Conservation (phyloP, 1,139 yeast genomes). For the Yamadazyma aaseri region DNA sequence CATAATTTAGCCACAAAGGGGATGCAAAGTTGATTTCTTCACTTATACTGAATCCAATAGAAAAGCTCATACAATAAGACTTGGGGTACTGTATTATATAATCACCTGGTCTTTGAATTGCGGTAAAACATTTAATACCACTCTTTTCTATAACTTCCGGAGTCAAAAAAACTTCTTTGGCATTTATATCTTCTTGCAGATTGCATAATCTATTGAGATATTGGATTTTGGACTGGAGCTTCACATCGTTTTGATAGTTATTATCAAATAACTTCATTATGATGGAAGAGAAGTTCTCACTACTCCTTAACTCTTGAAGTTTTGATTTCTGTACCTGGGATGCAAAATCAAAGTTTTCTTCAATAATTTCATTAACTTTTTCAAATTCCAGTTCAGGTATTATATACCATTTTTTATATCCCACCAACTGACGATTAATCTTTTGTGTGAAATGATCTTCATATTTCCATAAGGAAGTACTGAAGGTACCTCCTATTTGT, state of each 20-base stretch:
- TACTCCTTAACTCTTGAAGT: constrained; percentile 38
- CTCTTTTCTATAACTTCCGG: constrained; percentile 46
- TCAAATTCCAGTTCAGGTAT: constrained; percentile 68
- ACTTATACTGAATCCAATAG: constrained; percentile 54
- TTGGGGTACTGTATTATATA: constrained; percentile 57
- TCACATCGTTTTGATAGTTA: too few species aligned
- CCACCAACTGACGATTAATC: constrained; percentile 72
- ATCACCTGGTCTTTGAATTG: constrained; percentile 61
- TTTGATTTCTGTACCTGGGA: neutral
- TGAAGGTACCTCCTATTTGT: constrained; percentile 61
- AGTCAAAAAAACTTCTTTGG: constrained; percentile 31
- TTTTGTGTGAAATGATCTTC: constrained; percentile 76
- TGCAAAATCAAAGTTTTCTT: neutral
- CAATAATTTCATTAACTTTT: constrained; percentile 48
- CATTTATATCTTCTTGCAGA: too few species aligned
- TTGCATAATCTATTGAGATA: neutral
- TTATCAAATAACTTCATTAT: too few species aligned
- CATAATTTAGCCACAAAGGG: constrained; percentile 53
- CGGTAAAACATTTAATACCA: constrained; percentile 47
- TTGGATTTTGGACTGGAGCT: neutral
- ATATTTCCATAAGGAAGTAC: constrained; percentile 69
- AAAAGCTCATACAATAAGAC: constrained; percentile 47
- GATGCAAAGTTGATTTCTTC: constrained; percentile 61
- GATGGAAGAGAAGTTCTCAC: too few species aligned
- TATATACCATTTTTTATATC: constrained; percentile 74